Base-by-base conservation (phyloP, 1,284 basidiomycete species). In the Earliella scabrosa region DNA sequence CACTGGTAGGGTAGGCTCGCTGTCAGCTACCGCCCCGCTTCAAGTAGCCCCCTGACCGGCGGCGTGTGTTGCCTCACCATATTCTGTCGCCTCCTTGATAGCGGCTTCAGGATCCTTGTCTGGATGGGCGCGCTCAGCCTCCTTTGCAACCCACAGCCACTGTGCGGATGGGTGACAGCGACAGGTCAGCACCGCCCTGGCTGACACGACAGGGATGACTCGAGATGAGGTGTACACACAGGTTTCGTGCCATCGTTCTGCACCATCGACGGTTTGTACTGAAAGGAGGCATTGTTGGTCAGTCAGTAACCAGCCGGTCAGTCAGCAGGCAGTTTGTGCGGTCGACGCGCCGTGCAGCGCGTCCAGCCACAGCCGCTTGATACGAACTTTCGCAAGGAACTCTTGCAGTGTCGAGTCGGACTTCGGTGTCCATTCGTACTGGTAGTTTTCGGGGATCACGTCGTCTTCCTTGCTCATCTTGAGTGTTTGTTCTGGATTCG, bases 251-350 rank as follows among this genome's bases (percentile, higher is more conserved):
- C 88, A 56, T 90, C 86, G 66, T 90, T 82, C 60, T 87, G 82
- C 7, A 90, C 82, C 86, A 89, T 86, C 20, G 87, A 88, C 1
- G 88, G 87, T 54, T 79, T 87, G 60, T 82, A 87, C 88, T 89
- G 58, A 52, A 39, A n/a, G 34, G 38, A 54, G 3, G 4, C 26
- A 31, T 45, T 13, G 31, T 34, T n/a, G 29, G 24, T 46, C 45
- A n/a, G n/a, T n/a, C n/a, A n/a, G n/a, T n/a, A n/a, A n/a, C n/a
- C n/a, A n/a, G n/a, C n/a, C n/a, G n/a, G n/a, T n/a, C n/a, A n/a
- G n/a, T n/a, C n/a, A n/a, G n/a, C n/a, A n/a, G n/a, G n/a, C n/a
- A n/a, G n/a, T n/a, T n/a, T n/a, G n/a, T n/a, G n/a, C n/a, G n/a
- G n/a, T n/a, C n/a, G n/a, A n/a, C n/a, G n/a, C n/a, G 49, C 9